phyloP scores from a whole-genome alignment of 345 rosid genomes.

The Rhodomyrtus tomentosa region DNA sequence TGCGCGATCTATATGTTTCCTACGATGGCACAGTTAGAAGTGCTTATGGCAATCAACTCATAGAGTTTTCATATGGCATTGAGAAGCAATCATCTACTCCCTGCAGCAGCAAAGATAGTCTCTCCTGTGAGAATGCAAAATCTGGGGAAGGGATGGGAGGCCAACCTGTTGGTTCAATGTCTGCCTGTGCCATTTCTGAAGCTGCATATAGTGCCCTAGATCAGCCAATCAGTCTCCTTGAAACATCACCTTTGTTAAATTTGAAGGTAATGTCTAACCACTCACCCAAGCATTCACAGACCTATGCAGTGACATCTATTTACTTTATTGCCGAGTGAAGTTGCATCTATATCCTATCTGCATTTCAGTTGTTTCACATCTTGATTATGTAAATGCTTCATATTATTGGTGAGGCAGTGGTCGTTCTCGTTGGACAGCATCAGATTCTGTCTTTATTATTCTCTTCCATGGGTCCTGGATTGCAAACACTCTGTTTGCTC shows the following conservation, averaged over 20 bases:
- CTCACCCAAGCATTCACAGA: neutral
- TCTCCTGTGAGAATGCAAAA: neutral
- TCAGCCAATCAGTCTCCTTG: constrained; percentile 84
- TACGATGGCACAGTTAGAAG: constrained; percentile 89
- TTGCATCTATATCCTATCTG: neutral
- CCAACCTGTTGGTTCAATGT: constrained; percentile 64
- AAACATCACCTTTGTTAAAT: constrained; percentile 63
- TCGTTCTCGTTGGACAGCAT: neutral
- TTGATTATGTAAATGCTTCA: neutral
- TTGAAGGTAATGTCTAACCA: constrained; percentile 38
- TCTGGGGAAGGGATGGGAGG: constrained; percentile 32
- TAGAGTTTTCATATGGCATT: constrained; percentile 55
- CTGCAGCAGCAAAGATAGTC: neutral
- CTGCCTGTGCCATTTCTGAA: constrained; percentile 86
- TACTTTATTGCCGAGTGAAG: neutral
- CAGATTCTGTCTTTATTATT: neutral
- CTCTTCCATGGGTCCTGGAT: neutral
- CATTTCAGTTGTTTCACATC: neutral
- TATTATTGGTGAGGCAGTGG: neutral
- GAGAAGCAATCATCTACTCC: constrained; percentile 6
- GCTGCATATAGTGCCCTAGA: constrained; percentile 96
- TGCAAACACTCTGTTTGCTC: neutral
- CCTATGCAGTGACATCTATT: neutral
- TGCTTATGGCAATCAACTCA: constrained; percentile 64
- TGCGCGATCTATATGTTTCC: constrained; percentile 64